Conservation (phyloP, 371 early-diverging fungal genomes). For the Syncephalastrum sp. region DNA sequence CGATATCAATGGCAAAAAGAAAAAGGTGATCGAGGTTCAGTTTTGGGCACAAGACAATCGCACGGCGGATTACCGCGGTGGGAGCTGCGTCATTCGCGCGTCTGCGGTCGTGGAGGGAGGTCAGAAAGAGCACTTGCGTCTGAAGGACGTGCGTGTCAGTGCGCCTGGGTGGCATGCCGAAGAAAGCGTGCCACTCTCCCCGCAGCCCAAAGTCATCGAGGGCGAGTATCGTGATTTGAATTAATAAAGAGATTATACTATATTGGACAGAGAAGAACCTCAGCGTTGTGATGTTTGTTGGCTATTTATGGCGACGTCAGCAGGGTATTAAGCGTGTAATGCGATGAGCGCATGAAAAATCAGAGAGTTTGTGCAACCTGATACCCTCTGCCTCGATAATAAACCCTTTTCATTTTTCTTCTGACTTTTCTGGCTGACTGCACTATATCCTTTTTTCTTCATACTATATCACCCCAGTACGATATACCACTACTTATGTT, state of each 20-base stretch:
- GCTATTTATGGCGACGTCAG: no score
- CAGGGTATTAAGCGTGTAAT: no score
- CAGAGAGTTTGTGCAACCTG: neutral
- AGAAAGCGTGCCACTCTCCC: slow-evolving; percentile 9
- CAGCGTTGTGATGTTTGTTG: no score
- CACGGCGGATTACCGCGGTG: slow-evolving; percentile 23
- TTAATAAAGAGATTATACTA: neutral
- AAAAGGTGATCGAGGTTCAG: slow-evolving; percentile 18
- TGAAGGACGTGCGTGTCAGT: slow-evolving; percentile 11
- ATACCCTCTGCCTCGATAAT: neutral
- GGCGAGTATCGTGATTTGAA: slow-evolving; percentile 21
- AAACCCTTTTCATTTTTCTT: slow-evolving; percentile 4
- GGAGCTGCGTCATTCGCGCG: slow-evolving; percentile 27
- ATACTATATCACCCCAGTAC: slow-evolving; percentile 1
- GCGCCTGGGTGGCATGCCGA: slow-evolving; percentile 21
- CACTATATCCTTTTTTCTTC: neutral
- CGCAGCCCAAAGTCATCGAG: slow-evolving; percentile 12
- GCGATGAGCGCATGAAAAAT: neutral
- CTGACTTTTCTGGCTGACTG: no score
- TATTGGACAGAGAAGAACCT: no score
- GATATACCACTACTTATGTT: neutral
- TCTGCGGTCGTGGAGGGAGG: slow-evolving; percentile 19
- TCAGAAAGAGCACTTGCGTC: slow-evolving; percentile 1
- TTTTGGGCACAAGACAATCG: slow-evolving; percentile 34
- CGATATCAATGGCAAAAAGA: slow-evolving; percentile 4